Evolutionary conservation across 1,139 yeast genomes (phyloP), one percentile per base, ranked within the genome.

Genomic region (Insectozyma bohioensis): DNA sequence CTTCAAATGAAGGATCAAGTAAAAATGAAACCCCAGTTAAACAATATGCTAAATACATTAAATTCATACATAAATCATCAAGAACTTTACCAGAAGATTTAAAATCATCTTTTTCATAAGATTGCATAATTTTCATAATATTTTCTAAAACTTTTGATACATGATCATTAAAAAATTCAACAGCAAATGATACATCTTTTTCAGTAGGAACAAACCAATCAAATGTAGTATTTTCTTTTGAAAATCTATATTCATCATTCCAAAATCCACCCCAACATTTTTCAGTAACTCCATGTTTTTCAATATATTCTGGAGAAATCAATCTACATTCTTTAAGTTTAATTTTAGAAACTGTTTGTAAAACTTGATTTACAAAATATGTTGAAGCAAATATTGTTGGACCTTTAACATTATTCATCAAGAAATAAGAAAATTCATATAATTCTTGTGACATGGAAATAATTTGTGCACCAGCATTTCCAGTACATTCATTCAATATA

Each of bases 211-310:
- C 55, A 49, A 80, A 87, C 98, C 98, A 92, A 1, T 70, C 63
- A 45, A 87, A 80, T 0, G 66, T 51, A 23, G 81, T 55, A 33
- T 75, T 70, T 9, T 72, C 71, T 9, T 52, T 43, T 7, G 52
- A 40, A 33, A 69, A 67, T 19, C 73, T 54, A 2, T 57, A 48
- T 17, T 69, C 67, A 27, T 58, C 61, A 44, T 79, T 76, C 48
- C 80, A 87, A 40, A 75, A 72, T 0, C 79, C 87, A 30, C 92
- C 94, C 94, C 94, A 84, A 43, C 80, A 72, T 12, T 63, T 64
- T 31, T 71, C 78, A 20, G 61, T 60, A n/a, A 72, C 50, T 1
- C 71, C 71, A 20, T 58, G 43, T 12, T 49, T 38, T 13, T 42
- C 37, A 9, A 42, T 50, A 37, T 61, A 66, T 1, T 40, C 43